Conservation (phyloP, 108 stramenopile genomes). For the Cylindrotheca fusiformis region DNA sequence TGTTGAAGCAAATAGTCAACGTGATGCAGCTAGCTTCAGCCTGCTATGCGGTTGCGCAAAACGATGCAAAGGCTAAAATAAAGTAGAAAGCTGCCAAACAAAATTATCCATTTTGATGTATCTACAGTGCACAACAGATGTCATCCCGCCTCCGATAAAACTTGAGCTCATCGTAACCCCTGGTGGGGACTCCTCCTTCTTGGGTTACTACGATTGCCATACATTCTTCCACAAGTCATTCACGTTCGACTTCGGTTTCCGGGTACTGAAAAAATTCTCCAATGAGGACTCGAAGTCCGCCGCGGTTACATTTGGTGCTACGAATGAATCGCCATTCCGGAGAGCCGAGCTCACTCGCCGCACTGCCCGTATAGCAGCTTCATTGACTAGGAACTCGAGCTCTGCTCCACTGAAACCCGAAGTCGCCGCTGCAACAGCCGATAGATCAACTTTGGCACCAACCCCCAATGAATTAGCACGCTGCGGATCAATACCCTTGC, state of each 20-base stretch:
- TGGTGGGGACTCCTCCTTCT: not conserved
- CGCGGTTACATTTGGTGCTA: slow-evolving; percentile 55
- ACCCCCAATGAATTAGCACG: slow-evolving; percentile 50
- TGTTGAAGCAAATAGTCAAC: slow-evolving; percentile 84
- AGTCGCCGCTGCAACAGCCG: slow-evolving; percentile 72
- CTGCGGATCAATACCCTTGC: slow-evolving; percentile 53
- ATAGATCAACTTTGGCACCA: slow-evolving; percentile 58
- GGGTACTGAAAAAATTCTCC: slow-evolving; percentile 63
- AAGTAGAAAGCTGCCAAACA: slow-evolving; percentile 16
- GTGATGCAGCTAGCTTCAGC: slow-evolving; percentile 78
- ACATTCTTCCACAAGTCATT: slow-evolving; percentile 37
- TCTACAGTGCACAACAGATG: not conserved
- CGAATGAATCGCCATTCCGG: slow-evolving; percentile 31
- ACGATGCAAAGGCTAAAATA: slow-evolving; percentile 54
- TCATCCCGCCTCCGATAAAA: too few relatives aligned
- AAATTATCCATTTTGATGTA: not conserved
- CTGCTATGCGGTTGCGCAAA: slow-evolving; percentile 76
- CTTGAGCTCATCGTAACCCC: not conserved
- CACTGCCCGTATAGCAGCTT: slow-evolving; percentile 92
- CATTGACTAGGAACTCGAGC: slow-evolving; percentile 93
- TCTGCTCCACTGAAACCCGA: slow-evolving; percentile 91
- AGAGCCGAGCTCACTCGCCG: slow-evolving; percentile 69
- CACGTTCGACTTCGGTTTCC: slow-evolving; percentile 25
- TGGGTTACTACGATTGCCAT: slow-evolving; percentile 9
- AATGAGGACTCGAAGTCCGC: slow-evolving; percentile 79